Percentiles rank a stretch among this genome's conserved stretches.
Conservation (phyloP, 1,139 yeast species). For the Debaryomyces coudertii region DNA sequence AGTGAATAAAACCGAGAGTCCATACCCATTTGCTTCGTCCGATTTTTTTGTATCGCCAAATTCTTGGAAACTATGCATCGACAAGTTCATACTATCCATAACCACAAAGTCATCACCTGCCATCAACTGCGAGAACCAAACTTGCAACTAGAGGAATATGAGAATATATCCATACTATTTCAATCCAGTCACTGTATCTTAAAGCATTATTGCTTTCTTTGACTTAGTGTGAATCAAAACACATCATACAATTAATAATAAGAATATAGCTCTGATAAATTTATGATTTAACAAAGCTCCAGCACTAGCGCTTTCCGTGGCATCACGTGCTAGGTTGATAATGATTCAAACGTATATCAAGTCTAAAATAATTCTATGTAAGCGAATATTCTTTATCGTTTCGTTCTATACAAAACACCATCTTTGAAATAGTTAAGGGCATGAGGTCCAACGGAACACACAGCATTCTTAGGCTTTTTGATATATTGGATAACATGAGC, state of each 20-base stretch:
- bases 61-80: slow-evolving; percentile 9
- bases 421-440: slow-evolving; percentile 65
- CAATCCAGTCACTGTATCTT: slow-evolving; percentile 51
- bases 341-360: slow-evolving; percentile 67
- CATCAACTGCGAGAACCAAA: slow-evolving; percentile 61
- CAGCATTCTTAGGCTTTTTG: slow-evolving; percentile 42
- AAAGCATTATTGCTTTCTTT: slow-evolving; percentile 52
- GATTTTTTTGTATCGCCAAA: slow-evolving; percentile 19
- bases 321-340: slow-evolving; percentile 60
- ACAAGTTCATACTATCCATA: slow-evolving; percentile 18
- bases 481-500: slow-evolving; percentile 57
- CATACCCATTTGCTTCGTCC: slow-evolving; percentile 34
- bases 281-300: slow-evolving; percentile 50
- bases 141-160: slow-evolving; percentile 59
- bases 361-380: slow-evolving; percentile 64
- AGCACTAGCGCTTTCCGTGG: slow-evolving; percentile 55
- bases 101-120: slow-evolving; percentile 57
- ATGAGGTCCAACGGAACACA: slow-evolving; percentile 57
- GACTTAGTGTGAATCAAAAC: slow-evolving; percentile 59
- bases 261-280: slow-evolving; percentile 52
- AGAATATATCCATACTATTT: slow-evolving; percentile 49
- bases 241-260: slow-evolving; percentile 53
- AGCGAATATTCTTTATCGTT: slow-evolving; percentile 55
- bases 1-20: slow-evolving; percentile 50
- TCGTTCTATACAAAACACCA: slow-evolving; percentile 59